Conservation (phyloP, 2,329 filamentous ascomycete species). For the Teratosphaeria gauchensis region DNA sequence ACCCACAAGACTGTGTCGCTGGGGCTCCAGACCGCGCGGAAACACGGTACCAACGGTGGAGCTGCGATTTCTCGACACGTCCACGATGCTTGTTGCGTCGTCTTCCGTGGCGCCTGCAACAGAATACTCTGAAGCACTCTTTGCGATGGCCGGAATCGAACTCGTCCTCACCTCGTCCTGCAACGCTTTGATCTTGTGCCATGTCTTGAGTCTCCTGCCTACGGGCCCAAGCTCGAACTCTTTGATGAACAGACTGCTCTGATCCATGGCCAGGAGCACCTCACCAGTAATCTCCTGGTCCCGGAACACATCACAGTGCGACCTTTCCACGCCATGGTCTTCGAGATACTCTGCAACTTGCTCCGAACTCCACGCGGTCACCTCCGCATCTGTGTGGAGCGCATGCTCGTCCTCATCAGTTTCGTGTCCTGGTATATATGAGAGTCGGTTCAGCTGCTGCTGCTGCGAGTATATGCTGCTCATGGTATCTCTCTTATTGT, state of each 20-base stretch:
- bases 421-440: slow-evolving; percentile 88
- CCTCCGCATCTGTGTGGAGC: slow-evolving; percentile 60
- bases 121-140: slow-evolving; percentile 33
- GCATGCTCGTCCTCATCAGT: slow-evolving; percentile 84
- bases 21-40: slow-evolving; percentile 8
- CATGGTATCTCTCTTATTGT: slow-evolving; percentile 30
- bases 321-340: slow-evolving; percentile 71
- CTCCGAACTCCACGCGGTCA: slow-evolving; percentile 67
- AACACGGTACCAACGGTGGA: slow-evolving; percentile 28
- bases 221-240: slow-evolving; percentile 90
- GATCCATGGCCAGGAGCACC: slow-evolving; percentile 87
- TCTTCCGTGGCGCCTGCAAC: slow-evolving; percentile 22
- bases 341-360: slow-evolving; percentile 87
- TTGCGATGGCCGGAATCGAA: slow-evolving; percentile 32
- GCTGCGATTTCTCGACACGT: slow-evolving; percentile 37
- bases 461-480: slow-evolving; percentile 75
- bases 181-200: slow-evolving; percentile 89
- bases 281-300: slow-evolving; percentile 96
- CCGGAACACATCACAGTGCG: slow-evolving; percentile 86
- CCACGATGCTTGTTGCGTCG: slow-evolving; percentile 27
- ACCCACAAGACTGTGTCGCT: slow-evolving; percentile 3
- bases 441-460: slow-evolving; percentile 59
- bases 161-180: slow-evolving; percentile 73
- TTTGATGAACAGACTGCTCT: slow-evolving; percentile 89
- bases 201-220: slow-evolving; percentile 79